phyloP scores from a whole-genome alignment of 768 basidiomycete species.

The Xerocomellus chrysenteron region DNA sequence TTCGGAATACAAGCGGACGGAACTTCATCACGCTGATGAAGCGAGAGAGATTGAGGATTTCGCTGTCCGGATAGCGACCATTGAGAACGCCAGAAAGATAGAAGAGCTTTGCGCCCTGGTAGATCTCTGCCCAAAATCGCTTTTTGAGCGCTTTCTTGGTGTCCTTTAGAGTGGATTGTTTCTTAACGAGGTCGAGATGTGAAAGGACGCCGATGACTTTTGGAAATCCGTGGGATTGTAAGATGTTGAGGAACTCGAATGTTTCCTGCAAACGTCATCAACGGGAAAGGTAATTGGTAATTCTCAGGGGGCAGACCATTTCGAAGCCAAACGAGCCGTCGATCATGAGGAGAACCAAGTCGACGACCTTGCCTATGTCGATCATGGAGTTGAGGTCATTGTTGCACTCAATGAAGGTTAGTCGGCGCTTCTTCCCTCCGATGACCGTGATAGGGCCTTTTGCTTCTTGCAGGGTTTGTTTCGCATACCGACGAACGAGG shows the following conservation, averaged over 20 bases:
- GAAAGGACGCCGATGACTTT: constrained; percentile 97
- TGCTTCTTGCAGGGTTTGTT: constrained; percentile 86
- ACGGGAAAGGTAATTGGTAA: neutral
- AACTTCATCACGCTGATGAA: constrained; percentile 99
- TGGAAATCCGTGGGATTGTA: constrained; percentile 96
- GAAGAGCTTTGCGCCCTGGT: constrained; percentile 97
- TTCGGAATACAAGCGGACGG: constrained; percentile 93
- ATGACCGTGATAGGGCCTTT: constrained; percentile 95
- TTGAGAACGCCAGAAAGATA: constrained; percentile 96
- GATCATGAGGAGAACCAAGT: constrained; percentile 95
- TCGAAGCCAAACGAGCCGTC: constrained; percentile 98
- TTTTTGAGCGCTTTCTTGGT: constrained; percentile 96
- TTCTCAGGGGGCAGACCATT: constrained; percentile 65
- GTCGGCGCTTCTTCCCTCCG: constrained; percentile 84
- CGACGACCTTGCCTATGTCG: constrained; percentile 95
- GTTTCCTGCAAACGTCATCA: constrained; percentile 68
- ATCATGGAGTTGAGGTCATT: constrained; percentile 99
- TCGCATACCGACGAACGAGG: constrained; percentile 88
- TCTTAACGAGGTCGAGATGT: constrained; percentile 97
- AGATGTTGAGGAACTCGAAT: constrained; percentile 96
- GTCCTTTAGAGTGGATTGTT: constrained; percentile 75
- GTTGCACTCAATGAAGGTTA: constrained; percentile 98
- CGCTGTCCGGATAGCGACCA: constrained; percentile 94
- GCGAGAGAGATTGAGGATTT: constrained; percentile 93
- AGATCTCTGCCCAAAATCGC: constrained; percentile 99